Base-by-base conservation (phyloP, 2,329 filamentous ascomycete species). In the Scedosporium minutisporum region DNA sequence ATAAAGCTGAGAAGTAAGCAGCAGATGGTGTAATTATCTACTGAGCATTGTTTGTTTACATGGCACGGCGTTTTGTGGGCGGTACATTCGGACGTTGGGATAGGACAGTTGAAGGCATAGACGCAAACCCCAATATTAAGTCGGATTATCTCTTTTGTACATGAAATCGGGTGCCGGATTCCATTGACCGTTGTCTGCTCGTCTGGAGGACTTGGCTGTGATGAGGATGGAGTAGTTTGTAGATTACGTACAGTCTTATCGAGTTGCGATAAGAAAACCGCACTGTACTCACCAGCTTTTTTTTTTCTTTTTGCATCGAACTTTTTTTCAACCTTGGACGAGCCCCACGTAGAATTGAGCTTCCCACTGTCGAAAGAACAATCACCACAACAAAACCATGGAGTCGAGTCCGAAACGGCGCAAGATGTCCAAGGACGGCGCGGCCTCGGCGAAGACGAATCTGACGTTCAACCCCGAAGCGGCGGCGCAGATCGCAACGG, bases 371-470 rank as follows among this genome's bases (percentile, higher is more conserved):
- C 9, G 16, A 10, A 48, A 7, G 16, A 46, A 12, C 44, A 48
- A 48, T 18, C 44, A 18, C 12, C 51, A 25, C 59, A 5, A 63
- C 41, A 51, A 61, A 58, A 64, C 29, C 63, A 82, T 82, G 80
- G 78, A 81, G 65, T 73, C 73, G 25, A 76, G 69, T 63, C 75
- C 76, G 21, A 82, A 82, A 68, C 74, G 80, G 64, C 77, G 80
- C 58, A 82, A 82, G 69, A 70, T 81, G 33, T 75, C 74, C 21
- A 72, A 74, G 58, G 67, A 71, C 61, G 70, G 58, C 9, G 42
- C 51, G 27, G 29, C 51, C 23, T 55, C 12, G 25, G 53, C 48
- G 25, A 57, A 25, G 38, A 29, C 41, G n/a, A 72, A 77, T 62
- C 76, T 77, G 58, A 71, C 76, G 64, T 76, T 80, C 60, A 73